These are phyloP conservation scores for Phytophthora capsici DNA, from an alignment of 352 stramenopile species.

Conservation along the genomic window DNA sequence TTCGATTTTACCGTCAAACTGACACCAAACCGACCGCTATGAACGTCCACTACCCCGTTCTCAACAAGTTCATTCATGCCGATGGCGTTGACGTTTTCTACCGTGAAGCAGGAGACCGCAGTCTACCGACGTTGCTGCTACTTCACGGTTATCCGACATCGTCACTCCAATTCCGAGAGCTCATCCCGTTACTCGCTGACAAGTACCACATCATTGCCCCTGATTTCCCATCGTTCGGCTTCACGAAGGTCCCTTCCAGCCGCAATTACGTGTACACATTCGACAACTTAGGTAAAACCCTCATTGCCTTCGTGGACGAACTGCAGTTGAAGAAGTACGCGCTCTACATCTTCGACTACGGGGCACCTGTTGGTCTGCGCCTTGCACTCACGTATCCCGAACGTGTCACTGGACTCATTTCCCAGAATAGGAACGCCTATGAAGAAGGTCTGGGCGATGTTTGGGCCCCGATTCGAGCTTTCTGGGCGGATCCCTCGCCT, in stretches of 20 bases:
- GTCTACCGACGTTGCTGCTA: not conserved
- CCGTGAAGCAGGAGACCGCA: not conserved
- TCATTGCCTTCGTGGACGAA: not conserved
- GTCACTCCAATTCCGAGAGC: not conserved
- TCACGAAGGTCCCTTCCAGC: not conserved
- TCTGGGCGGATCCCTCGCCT: not conserved
- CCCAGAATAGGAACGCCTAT: not conserved
- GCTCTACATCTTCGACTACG: constrained; percentile 2
- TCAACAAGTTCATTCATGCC: constrained; percentile 2
- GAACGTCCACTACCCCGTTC: not conserved
- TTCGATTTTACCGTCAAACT: not conserved
- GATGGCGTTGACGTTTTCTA: constrained; percentile 1
- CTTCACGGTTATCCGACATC: not conserved
- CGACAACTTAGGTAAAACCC: not conserved
- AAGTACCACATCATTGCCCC: not conserved
- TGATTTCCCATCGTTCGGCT: not conserved
- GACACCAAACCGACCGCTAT: not conserved
- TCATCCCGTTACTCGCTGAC: not conserved
- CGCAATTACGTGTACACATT: not conserved
- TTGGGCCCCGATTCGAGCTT: not conserved
- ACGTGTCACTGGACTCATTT: not conserved
- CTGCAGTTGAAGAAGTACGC: constrained; percentile 2
- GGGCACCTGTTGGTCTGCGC: not conserved
- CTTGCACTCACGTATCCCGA: not conserved
- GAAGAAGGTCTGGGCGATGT: not conserved